Evolutionary conservation across 768 basidiomycete species (phyloP).

Genomic region (Russula griseocarnosa): DNA sequence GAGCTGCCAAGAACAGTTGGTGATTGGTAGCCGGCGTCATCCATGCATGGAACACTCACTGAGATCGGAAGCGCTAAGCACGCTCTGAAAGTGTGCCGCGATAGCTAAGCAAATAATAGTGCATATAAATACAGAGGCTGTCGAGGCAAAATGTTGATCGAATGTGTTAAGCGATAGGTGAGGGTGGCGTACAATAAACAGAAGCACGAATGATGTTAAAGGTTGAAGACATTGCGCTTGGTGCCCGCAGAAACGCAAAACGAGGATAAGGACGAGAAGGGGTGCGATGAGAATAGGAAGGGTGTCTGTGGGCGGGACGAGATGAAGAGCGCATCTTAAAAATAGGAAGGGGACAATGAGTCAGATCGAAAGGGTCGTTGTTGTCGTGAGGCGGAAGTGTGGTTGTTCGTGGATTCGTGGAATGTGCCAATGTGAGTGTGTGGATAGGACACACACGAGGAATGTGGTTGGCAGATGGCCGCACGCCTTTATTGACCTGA

Average conservation of each 20-base stretch:
- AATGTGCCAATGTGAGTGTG: constrained; percentile 20
- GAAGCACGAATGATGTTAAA: constrained; percentile 67
- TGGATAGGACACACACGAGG: constrained; percentile 27
- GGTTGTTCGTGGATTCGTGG: constrained; percentile 14
- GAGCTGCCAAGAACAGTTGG: constrained; percentile 47
- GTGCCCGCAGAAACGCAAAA: constrained; percentile 19
- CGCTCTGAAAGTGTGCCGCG: constrained; percentile 70
- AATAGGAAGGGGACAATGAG: constrained; percentile 34
- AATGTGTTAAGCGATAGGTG: background rate
- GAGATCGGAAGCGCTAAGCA: constrained; percentile 72
- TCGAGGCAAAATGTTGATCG: constrained; percentile 12
- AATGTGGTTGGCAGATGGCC: constrained; percentile 19
- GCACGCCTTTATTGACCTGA: constrained; percentile 20
- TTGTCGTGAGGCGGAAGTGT: constrained; percentile 30
- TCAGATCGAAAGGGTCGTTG: constrained; percentile 34
- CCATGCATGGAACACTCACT: constrained; percentile 46
- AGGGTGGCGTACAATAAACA: constrained; percentile 55
- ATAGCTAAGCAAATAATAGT: constrained; percentile 76
- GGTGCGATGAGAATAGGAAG: constrained; percentile 22
- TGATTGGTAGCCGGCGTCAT: background rate
- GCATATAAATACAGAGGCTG: constrained; percentile 67
- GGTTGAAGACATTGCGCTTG: constrained; percentile 56
- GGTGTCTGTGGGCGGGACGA: constrained; percentile 32
- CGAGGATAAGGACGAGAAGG: constrained; percentile 17
- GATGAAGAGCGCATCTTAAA: constrained; percentile 33